Evolutionary conservation across 345 rosid species (phyloP).

Genomic region (Tarenaya hassleriana): DNA sequence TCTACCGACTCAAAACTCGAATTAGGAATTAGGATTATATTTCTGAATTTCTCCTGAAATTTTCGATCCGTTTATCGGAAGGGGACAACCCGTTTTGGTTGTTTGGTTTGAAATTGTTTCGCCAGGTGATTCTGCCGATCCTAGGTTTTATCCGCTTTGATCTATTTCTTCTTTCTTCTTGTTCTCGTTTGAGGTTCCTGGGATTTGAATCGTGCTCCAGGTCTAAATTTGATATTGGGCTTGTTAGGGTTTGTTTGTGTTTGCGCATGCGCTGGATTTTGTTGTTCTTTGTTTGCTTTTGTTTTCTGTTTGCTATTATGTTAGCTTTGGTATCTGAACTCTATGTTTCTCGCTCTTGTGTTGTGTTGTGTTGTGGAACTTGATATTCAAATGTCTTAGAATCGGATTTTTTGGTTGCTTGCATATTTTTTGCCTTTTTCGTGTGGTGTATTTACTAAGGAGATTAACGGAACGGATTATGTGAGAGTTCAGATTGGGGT

Average conservation of each 20-base stretch:
- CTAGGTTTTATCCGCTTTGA: slow-evolving; percentile 9
- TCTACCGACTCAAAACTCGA: slow-evolving; percentile 1
- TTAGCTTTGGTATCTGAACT: slow-evolving; percentile 2
- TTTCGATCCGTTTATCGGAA: neutral
- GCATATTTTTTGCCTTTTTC: neutral
- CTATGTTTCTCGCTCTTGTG: neutral
- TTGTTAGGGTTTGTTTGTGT: slow-evolving; percentile 16
- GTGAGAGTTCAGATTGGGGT: neutral
- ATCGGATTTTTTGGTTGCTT: neutral
- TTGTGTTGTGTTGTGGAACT: neutral
- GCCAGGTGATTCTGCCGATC: slow-evolving; percentile 15
- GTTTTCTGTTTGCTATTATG: neutral
- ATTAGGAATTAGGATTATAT: neutral
- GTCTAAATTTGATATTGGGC: neutral
- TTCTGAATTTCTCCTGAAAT: slow-evolving; percentile 5
- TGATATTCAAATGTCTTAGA: neutral
- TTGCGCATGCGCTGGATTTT: too few species aligned
- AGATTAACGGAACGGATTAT: too few species aligned
- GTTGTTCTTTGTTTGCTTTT: neutral
- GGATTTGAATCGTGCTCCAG: neutral
- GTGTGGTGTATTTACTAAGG: neutral
- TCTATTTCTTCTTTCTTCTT: neutral
- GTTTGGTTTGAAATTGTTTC: slow-evolving; percentile 12
- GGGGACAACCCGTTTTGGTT: neutral
- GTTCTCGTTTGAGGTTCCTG: neutral